Evolutionary conservation across 345 rosid species (phyloP).

Genomic region (Laguncularia racemosa): DNA sequence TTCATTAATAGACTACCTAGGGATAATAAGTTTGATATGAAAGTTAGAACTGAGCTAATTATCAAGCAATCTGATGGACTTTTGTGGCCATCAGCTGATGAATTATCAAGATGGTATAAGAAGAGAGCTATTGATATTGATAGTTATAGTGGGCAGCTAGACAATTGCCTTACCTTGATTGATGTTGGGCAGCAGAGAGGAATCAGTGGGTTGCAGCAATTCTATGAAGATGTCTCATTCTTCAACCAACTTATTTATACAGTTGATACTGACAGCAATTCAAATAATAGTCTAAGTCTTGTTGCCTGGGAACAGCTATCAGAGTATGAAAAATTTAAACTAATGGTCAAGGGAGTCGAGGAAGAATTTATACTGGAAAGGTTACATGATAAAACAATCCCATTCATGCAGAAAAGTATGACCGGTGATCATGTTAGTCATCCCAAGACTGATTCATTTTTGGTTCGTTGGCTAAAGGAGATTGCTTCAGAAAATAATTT

Average conservation of each 20-base stretch:
- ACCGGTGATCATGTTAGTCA: constrained; percentile 13
- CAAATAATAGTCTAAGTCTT: constrained; percentile 53
- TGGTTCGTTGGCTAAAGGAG: constrained; percentile 89
- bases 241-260: constrained; percentile 69
- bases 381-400: constrained; percentile 60
- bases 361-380: constrained; percentile 54
- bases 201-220: constrained; percentile 54
- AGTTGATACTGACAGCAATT: constrained; percentile 42
- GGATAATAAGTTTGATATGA: constrained; percentile 32
- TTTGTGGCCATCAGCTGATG: constrained; percentile 68
- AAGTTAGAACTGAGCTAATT: constrained; percentile 70
- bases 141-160: constrained; percentile 79
- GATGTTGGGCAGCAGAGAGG: constrained; percentile 76
- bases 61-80: constrained; percentile 45
- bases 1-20: constrained; percentile 52
- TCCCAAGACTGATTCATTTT: constrained; percentile 45
- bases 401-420: constrained; percentile 53
- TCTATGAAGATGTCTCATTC: constrained; percentile 66
- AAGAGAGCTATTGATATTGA: constrained; percentile 84
- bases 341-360: constrained; percentile 64
- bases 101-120: constrained; percentile 74
- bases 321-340: constrained; percentile 75
- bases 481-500: constrained; percentile 58
- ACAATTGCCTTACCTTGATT: constrained; percentile 70
- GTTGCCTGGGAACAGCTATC: constrained; percentile 70